Base-by-base conservation (phyloP, 768 basidiomycete species). In the Psilocybe subaeruginosa region DNA sequence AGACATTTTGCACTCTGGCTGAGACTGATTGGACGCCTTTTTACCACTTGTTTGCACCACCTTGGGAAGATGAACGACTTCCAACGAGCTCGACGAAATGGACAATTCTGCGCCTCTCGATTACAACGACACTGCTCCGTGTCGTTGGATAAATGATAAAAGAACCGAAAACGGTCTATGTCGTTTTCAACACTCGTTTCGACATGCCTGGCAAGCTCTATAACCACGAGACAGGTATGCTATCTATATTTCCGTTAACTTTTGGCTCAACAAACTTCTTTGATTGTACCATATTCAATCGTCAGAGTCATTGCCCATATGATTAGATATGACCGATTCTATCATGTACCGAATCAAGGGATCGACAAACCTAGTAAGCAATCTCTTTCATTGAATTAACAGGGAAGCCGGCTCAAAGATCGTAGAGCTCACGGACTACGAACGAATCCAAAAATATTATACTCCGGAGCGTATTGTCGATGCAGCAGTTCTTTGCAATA, bases 281-380 rank as follows among this genome's bases (percentile, higher is more conserved):
- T 11, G 23, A 46, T 17, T 2, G 47, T 3, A 16, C 43, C 47
- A n/a, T 9, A 8, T 55, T 43, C 19, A 27, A 17, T 45, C 90
- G 91, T 90, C 2, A 89, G 83, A 65, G 85, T 89, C 0, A 88
- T 93, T 53, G 92, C 92, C 70, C 84, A 88, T 68, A 93, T 94
- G 92, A 76, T 93, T 12, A 78, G 91, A 4, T 57, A 77, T 94
- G 2, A 91, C 88, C 0, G 92, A 94, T 63, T 72, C 84, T 61
- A 84, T 94, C 62, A 80, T 86, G 74, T 72, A 74, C 7, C 72
- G 72, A 30, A 90, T 94, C 27, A 85, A 91, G 64, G 72, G 73
- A 1, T 83, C 83, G 12, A 72, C 78, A 5, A 77, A 76, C 7
- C 80, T 80, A 0, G 88, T 87, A 59, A 62, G 83, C 68, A 14